Conservation (phyloP, 306 rosid species). For the Pterocarpus santalinus region DNA sequence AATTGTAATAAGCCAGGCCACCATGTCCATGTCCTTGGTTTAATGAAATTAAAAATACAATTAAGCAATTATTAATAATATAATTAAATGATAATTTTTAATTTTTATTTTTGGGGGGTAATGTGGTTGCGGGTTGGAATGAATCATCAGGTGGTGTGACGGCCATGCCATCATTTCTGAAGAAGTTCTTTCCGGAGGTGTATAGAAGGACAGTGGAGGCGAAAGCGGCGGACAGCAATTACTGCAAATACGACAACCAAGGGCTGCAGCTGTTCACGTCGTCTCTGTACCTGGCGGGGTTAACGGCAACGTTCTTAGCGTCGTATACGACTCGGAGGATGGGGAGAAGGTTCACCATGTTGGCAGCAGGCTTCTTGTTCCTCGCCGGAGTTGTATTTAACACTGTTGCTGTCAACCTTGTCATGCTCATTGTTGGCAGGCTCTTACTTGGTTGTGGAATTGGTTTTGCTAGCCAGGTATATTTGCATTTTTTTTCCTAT, state of each 20-base stretch:
- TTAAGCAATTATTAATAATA: too few species aligned
- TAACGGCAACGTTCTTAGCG: conserved; percentile 69
- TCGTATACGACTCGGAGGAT: conserved; percentile 68
- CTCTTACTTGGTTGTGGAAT: conserved; percentile 84
- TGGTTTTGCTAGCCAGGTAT: conserved; percentile 92
- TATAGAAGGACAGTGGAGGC: conserved; percentile 52
- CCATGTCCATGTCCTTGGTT: too few species aligned
- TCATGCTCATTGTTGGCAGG: conserved; percentile 73
- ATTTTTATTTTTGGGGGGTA: too few species aligned
- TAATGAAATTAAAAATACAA: too few species aligned
- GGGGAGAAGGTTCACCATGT: conserved; percentile 76
- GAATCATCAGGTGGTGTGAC: conserved; percentile 71
- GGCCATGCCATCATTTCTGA: conserved; percentile 65
- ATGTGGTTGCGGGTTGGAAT: background rate
- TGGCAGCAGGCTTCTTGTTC: conserved; percentile 73
- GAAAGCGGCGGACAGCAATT: conserved; percentile 48
- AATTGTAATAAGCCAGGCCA: too few species aligned
- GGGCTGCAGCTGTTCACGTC: conserved; percentile 80
- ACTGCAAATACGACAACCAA: conserved; percentile 77
- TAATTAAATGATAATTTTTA: background rate
- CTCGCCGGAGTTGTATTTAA: conserved; percentile 60
- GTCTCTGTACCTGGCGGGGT: conserved; percentile 74
- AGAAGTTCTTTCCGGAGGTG: conserved; percentile 71
- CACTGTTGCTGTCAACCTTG: conserved; percentile 63
- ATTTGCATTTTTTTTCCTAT: background rate